These are phyloP conservation scores for Phytophthora idaei DNA, from an alignment of 352 stramenopile species.

Conservation along the genomic window DNA sequence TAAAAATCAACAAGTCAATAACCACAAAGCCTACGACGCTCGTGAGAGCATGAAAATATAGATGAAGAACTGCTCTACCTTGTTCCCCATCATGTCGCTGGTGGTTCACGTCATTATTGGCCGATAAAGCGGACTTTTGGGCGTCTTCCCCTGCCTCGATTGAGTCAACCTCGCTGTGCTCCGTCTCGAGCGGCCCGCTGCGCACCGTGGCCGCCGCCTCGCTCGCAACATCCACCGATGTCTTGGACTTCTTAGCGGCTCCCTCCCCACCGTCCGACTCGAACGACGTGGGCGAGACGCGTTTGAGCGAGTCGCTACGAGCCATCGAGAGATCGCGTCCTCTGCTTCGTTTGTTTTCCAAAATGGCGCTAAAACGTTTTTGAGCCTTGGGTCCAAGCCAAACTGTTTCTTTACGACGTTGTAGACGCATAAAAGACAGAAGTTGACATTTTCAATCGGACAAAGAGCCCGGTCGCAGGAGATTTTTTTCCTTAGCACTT, in stretches of 20 bases:
- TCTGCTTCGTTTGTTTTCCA: constrained; percentile 21
- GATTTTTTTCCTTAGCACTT: background rate
- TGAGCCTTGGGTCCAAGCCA: background rate
- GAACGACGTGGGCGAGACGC: constrained; percentile 24
- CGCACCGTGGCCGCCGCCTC: constrained; percentile 7
- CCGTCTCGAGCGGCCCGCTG: constrained; percentile 13
- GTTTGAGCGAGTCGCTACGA: constrained; percentile 28
- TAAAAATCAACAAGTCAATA: constrained; percentile 29
- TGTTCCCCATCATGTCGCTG: constrained; percentile 2
- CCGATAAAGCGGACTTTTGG: constrained; percentile 4
- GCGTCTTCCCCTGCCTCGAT: constrained; percentile 23
- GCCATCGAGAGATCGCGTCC: constrained; percentile 33
- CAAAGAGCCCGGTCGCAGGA: background rate
- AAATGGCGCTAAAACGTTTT: constrained; percentile 28
- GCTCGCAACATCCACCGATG: background rate
- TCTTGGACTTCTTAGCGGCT: constrained; percentile 33
- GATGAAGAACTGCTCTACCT: constrained; percentile 9
- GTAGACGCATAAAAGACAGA: background rate
- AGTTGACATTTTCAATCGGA: background rate
- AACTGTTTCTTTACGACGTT: constrained; percentile 2
- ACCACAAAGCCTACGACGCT: constrained; percentile 1
- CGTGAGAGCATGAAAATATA: constrained; percentile 20
- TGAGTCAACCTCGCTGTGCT: constrained; percentile 12
- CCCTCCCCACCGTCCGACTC: constrained; percentile 18
- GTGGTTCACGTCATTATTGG: constrained; percentile 1